Evolutionary conservation across 768 basidiomycete genomes (phyloP), one percentile per base, ranked within the genome.

Genomic region (Suillus americanus): DNA sequence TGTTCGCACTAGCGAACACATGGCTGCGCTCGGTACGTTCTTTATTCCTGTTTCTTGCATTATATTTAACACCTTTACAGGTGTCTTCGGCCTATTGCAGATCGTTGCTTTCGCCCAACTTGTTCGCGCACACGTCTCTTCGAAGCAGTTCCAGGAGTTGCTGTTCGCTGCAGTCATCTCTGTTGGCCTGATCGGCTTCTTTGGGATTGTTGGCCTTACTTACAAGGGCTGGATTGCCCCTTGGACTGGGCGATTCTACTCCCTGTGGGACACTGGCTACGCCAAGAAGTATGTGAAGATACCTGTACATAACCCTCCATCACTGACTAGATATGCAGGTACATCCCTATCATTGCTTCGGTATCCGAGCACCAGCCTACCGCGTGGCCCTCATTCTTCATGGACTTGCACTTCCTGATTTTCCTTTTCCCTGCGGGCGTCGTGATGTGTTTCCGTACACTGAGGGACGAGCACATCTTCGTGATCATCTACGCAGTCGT

Each of bases 171-270:
- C 86, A 46, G 88, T 94, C 63, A 81, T 95, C 50, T 81, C 82
- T 7, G 82, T 85, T 25, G 94, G 93, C 66, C 50, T 91, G 2
- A 78, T 95, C 33, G 95, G 94, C 45, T 83, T 89, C 61, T 77
- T 81, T 5, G 91, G 85, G 0, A 88, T 99, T 63, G 87, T 88
- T 51, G 85, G 85, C 56, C 84, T 99, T 67, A 98, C 97, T 0
- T 92, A 93, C 79, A 91, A 89, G 65, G 97, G 96, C 23, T 92
- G 89, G 86, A 99, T 99, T 70, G 96, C 97, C 5, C 97, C 97
- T 0, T 99, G 97, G 96, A 99, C 97, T n/a, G 97, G 97, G 45
- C 90, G 97, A 64, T 99, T 99, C 85, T 99, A 99, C 78, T 97
- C 95, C 0, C 82, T 99, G 2, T 99, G 97, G 97, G 97, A 99